These are phyloP conservation scores for Babesia caballi DNA, from an alignment of 169 alveolate genomes.

Conservation along the genomic window DNA sequence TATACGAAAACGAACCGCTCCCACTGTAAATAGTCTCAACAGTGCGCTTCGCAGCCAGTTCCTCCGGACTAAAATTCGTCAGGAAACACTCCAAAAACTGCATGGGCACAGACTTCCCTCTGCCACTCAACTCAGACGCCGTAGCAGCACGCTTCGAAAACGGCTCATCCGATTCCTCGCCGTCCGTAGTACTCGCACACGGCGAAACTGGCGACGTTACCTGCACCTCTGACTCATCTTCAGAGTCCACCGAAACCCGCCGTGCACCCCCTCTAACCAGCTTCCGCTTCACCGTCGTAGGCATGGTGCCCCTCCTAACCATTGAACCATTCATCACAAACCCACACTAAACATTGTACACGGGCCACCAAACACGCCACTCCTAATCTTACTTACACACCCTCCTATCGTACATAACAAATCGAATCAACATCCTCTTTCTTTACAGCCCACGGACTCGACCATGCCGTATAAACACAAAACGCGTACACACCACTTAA, in stretches of 20 bases:
- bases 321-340: background rate
- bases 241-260: slow-evolving; percentile 38
- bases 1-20: slow-evolving; percentile 54
- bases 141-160: slow-evolving; percentile 7
- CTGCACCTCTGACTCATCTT: background rate
- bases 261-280: slow-evolving; percentile 9
- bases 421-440: too few relatives aligned
- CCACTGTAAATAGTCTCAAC: slow-evolving; percentile 49
- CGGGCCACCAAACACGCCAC: background rate
- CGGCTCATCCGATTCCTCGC: slow-evolving; percentile 18
- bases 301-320: too few relatives aligned
- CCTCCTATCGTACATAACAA: too few relatives aligned
- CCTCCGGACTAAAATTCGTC: slow-evolving; percentile 46
- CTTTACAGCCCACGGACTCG: too few relatives aligned
- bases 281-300: slow-evolving; percentile 4
- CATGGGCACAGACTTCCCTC: background rate
- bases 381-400: too few relatives aligned
- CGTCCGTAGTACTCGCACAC: slow-evolving; percentile 17
- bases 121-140: background rate
- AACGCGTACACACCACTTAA: too few relatives aligned
- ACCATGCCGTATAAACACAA: too few relatives aligned
- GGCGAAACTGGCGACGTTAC: background rate
- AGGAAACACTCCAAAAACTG: slow-evolving; percentile 48
- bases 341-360: background rate
- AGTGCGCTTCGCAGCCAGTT: slow-evolving; percentile 63